Evolutionary conservation across 2,329 filamentous ascomycete genomes (phyloP).

Genomic region (Ceratocystis eucalypticola): DNA sequence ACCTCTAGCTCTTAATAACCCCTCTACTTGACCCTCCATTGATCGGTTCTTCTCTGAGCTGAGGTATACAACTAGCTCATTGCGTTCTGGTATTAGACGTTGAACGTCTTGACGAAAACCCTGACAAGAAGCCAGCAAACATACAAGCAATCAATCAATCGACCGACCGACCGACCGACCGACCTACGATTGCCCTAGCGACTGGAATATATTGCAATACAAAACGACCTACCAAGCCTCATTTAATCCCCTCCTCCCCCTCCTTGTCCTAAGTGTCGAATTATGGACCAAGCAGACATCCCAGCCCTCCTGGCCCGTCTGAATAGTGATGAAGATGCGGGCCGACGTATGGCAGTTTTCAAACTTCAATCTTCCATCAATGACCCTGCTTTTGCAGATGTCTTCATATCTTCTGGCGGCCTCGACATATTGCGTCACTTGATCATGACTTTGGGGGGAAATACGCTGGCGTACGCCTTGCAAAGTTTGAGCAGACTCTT

Average conservation of each 20-base stretch:
- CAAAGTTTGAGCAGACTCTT: constrained; percentile 77
- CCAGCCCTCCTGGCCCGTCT: constrained; percentile 51
- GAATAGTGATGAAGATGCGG: constrained; percentile 66
- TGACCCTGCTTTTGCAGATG: constrained; percentile 89
- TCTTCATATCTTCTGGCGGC: constrained; percentile 85
- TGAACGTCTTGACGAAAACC: background rate
- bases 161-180: background rate
- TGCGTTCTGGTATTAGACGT: background rate
- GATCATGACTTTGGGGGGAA: constrained; percentile 74
- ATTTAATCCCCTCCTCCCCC: background rate
- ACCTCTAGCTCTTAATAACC: background rate
- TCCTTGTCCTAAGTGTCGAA: no score
- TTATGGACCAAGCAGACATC: constrained; percentile 54
- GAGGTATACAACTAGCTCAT: background rate
- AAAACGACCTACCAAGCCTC: background rate
- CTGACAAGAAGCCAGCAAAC: background rate
- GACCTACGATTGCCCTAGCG: background rate
- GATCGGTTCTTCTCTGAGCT: no score
- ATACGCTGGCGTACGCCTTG: constrained; percentile 88
- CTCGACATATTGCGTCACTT: constrained; percentile 68
- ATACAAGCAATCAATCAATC: background rate
- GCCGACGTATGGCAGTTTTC: constrained; percentile 97
- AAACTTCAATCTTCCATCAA: constrained; percentile 92
- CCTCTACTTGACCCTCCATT: background rate
- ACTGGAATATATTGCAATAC: background rate